phyloP scores from a whole-genome alignment of 2,329 filamentous ascomycete species.

The Ceratocystis eucalypticola region DNA sequence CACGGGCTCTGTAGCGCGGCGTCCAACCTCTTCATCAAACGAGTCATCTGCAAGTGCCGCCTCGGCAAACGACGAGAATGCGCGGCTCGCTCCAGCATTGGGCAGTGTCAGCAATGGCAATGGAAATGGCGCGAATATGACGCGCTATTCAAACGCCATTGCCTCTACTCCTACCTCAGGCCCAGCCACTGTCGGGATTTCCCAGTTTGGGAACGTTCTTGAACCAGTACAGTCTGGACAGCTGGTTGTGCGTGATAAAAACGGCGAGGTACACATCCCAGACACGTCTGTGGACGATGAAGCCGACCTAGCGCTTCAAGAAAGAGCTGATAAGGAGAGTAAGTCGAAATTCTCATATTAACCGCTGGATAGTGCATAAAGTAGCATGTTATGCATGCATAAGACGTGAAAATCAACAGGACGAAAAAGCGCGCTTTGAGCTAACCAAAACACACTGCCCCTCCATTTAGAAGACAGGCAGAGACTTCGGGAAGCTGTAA shows the following conservation, averaged over 20 bases:
- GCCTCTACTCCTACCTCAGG: background rate
- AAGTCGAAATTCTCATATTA: constrained; percentile 22
- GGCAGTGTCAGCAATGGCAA: background rate
- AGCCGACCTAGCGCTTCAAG: constrained; percentile 41
- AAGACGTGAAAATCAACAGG: constrained; percentile 21
- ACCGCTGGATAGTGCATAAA: background rate
- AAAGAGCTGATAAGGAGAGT: constrained; percentile 44
- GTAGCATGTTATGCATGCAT: background rate
- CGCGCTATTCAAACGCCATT: background rate
- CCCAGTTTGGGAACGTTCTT: constrained; percentile 8
- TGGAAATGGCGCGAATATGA: background rate
- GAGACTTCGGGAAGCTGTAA: constrained; percentile 46
- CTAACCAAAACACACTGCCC: background rate
- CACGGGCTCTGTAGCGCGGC: constrained; percentile 11
- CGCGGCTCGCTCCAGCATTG: constrained; percentile 1
- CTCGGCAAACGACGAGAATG: constrained; percentile 7
- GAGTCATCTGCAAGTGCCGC: constrained; percentile 7
- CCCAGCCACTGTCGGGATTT: background rate
- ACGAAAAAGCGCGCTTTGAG: constrained; percentile 13
- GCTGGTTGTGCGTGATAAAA: constrained; percentile 49
- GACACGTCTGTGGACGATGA: constrained; percentile 33
- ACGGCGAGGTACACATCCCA: constrained; percentile 46
- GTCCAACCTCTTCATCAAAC: constrained; percentile 13
- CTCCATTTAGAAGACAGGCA: constrained; percentile 42
- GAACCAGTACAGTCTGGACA: constrained; percentile 28